phyloP scores from a whole-genome alignment of 768 basidiomycete species.

The Boletus reticuloceps region DNA sequence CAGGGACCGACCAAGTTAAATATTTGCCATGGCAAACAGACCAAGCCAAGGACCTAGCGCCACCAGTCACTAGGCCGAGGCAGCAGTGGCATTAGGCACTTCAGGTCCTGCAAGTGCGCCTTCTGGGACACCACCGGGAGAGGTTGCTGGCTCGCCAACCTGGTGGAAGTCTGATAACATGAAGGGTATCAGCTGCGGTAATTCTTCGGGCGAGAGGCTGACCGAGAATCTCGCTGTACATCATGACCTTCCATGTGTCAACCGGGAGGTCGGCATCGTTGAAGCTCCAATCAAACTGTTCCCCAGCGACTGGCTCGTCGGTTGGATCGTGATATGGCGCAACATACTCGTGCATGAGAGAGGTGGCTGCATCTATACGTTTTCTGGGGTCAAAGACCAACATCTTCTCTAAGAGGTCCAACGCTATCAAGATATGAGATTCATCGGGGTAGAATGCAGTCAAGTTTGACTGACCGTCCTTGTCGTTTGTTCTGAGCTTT shows the following conservation, averaged over 20 bases:
- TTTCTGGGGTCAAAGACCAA: slow-evolving; percentile 97
- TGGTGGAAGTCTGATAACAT: slow-evolving; percentile 70
- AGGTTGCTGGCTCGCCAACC: slow-evolving; percentile 53
- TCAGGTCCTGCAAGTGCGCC: slow-evolving; percentile 72
- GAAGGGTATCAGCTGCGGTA: not conserved
- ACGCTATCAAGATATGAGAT: slow-evolving; percentile 47
- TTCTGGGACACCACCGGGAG: slow-evolving; percentile 42
- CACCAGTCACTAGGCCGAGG: slow-evolving; percentile 13
- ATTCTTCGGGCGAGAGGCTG: slow-evolving; percentile 25
- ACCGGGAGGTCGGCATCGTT: slow-evolving; percentile 98
- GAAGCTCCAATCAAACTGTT: slow-evolving; percentile 99
- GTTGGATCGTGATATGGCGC: slow-evolving; percentile 98
- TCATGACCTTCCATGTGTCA: slow-evolving; percentile 99
- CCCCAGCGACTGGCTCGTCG: slow-evolving; percentile 90
- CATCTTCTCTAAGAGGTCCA: slow-evolving; percentile 98
- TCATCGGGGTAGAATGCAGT: not conserved
- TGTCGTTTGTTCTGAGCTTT: slow-evolving; percentile 86
- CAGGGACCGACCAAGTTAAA: slow-evolving; percentile 13
- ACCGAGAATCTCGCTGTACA: slow-evolving; percentile 99
- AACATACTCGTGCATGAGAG: slow-evolving; percentile 91
- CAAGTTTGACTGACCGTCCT: slow-evolving; percentile 58
- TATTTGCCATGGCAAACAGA: not conserved
- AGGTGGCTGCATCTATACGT: slow-evolving; percentile 90
- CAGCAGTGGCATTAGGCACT: slow-evolving; percentile 15
- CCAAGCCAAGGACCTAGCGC: not conserved